Evolutionary conservation across 2,329 filamentous ascomycete genomes (phyloP).

Genomic region (Exophiala viscosa): DNA sequence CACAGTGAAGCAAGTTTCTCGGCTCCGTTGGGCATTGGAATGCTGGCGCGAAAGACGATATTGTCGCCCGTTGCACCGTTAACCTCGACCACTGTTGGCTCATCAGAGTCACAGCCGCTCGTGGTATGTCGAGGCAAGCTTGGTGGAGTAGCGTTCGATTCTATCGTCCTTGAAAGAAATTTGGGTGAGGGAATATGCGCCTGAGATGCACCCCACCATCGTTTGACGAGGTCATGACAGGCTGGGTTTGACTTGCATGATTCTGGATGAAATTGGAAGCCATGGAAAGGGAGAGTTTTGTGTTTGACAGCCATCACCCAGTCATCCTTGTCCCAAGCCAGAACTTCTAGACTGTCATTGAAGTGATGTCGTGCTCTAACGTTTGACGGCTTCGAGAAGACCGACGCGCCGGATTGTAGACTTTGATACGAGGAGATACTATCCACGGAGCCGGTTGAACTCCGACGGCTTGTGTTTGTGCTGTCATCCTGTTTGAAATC

Average conservation of each 20-base stretch:
- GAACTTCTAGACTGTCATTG: conserved; percentile 43
- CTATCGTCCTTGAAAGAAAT: background rate
- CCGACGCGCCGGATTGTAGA: conserved; percentile 9
- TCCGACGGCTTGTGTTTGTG: conserved; percentile 14
- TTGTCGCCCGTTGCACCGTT: conserved; percentile 1
- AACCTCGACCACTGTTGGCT: background rate
- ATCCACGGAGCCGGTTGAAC: conserved; percentile 16
- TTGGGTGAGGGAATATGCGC: conserved; percentile 52
- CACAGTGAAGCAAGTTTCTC: conserved; percentile 24
- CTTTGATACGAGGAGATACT: conserved; percentile 18
- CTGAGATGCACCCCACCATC: conserved; percentile 69
- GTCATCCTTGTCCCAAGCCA: conserved; percentile 58
- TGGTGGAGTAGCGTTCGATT: no score
- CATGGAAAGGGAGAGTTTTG: conserved; percentile 69
- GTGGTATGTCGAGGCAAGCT: no score
- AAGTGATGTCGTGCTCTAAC: conserved; percentile 37
- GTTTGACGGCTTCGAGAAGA: background rate
- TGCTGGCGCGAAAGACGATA: background rate
- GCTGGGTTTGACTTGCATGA: conserved; percentile 74
- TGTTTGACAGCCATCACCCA: conserved; percentile 78
- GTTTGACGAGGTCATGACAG: conserved; percentile 58
- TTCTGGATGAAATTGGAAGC: conserved; percentile 86
- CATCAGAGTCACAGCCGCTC: no score
- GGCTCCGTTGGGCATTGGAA: conserved; percentile 17
- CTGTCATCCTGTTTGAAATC: conserved; percentile 2